phyloP scores from a whole-genome alignment of 83 land plant species.

The Diphasiastrum complanatum region DNA sequence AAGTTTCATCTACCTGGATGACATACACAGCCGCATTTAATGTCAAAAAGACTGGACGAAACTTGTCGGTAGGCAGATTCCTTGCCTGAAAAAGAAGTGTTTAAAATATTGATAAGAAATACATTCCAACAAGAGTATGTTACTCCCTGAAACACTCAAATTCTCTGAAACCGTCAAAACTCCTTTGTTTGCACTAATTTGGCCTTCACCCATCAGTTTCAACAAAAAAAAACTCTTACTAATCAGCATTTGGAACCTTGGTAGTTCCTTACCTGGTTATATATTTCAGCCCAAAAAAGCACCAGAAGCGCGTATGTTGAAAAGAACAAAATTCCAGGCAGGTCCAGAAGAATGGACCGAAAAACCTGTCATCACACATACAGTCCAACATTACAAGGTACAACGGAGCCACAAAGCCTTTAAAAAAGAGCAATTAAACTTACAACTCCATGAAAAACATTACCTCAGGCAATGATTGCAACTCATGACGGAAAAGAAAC shows the following conservation, averaged over 20 bases:
- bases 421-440: neutral
- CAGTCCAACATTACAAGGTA: neutral
- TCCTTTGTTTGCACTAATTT: too few species aligned
- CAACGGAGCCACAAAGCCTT: neutral
- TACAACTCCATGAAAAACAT: neutral
- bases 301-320: constrained; percentile 14
- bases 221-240: too few species aligned
- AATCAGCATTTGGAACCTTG: too few species aligned
- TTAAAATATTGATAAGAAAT: neutral
- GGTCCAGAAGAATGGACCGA: constrained; percentile 4
- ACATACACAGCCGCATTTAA: constrained; percentile 4
- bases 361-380: neutral
- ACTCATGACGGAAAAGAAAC: constrained; percentile 1
- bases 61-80: constrained; percentile 4
- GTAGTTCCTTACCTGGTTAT: neutral
- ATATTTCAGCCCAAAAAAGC: constrained; percentile 15
- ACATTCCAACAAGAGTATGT: neutral
- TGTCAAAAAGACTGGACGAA: neutral
- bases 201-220: too few species aligned
- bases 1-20: constrained; percentile 1
- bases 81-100: constrained; percentile 2
- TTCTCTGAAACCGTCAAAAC: too few species aligned
- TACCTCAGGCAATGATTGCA: constrained; percentile 1
- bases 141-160: neutral
- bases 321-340: constrained; percentile 9